Evolutionary conservation across 2,329 filamentous ascomycete species (phyloP), one percentile per base, ranked within the genome.

Genomic region (Ophiocordyceps robertsii): DNA sequence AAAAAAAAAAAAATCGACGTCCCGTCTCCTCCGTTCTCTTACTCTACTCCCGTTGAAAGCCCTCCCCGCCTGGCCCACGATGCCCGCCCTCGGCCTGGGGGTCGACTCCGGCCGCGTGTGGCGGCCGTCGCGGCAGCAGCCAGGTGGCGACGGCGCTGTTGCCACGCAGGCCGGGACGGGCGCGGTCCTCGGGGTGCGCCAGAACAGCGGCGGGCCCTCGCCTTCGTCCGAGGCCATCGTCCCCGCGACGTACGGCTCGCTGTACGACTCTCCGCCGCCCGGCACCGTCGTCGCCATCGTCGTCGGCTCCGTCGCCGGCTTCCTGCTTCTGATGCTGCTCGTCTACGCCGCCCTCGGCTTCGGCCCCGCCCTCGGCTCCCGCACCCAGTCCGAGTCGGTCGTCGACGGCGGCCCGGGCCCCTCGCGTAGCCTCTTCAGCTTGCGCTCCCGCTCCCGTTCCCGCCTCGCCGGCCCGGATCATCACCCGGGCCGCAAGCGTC

Each of bases 271-370:
- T 49, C 68, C 57, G 51, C 54, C 51, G 16, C 72, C 67, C 0
- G 67, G 62, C 45, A 57, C 60, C 40, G 55, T 70, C 13, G 67
- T 57, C 10, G 67, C 59, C 49, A 67, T 69, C 44, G 64, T 67
- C 5, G 57, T 70, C 40, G 67, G 66, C 47, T 60, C 64, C 36
- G 61, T 69, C 39, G 64, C 59, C 27, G 74, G 66, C 41, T 72
- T 77, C 54, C 54, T 77, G 29, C 59, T 78, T 30, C 47, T 76
- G 12, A 57, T 77, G 29, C 69, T 69, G 56, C 52, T 76, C 12
- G 48, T 76, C 44, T 74, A 72, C 54, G 62, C 66, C 3, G 62
- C 62, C n/a, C 56, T 73, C 29, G 67, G 68, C 45, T 61, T 67
- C 29, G 62, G 62, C 1, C 66, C 63, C 2, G 51, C 59, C 32